phyloP scores from a whole-genome alignment of 768 basidiomycete species.

The Boletus rufocinnamomeus region DNA sequence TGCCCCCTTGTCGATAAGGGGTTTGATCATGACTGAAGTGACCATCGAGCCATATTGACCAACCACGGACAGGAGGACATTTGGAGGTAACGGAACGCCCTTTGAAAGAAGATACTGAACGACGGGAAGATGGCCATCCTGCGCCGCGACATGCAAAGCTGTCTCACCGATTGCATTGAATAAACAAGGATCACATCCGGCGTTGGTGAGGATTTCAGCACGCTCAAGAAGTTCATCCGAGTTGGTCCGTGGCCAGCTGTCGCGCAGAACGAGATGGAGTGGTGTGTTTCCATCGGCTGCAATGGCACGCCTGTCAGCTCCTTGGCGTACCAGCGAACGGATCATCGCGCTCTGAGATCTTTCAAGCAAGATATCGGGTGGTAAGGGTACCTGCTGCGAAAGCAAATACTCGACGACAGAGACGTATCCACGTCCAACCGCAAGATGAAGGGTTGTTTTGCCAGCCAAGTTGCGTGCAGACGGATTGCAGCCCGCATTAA shows the following conservation, averaged over 20 bases:
- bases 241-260: no score
- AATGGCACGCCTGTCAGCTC: background rate
- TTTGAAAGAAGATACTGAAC: background rate
- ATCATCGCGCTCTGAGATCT: background rate
- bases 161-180: background rate
- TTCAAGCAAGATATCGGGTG: background rate
- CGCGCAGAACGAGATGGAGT: background rate
- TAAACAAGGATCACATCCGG: background rate
- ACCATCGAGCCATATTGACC: fast-evolving
- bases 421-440: background rate
- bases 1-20: background rate
- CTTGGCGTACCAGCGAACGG: background rate
- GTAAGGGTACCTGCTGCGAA: background rate
- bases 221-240: background rate
- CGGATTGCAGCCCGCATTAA: slow-evolving; percentile 13
- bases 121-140: no score
- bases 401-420: slow-evolving; percentile 4
- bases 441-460: background rate
- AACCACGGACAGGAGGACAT: background rate
- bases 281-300: background rate
- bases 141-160: background rate
- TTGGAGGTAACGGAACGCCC: no score
- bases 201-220: background rate
- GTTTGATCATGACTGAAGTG: background rate
- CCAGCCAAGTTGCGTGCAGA: background rate